Evolutionary conservation across 2,329 filamentous ascomycete genomes (phyloP).

Genomic region (Pseudocercospora vitis): DNA sequence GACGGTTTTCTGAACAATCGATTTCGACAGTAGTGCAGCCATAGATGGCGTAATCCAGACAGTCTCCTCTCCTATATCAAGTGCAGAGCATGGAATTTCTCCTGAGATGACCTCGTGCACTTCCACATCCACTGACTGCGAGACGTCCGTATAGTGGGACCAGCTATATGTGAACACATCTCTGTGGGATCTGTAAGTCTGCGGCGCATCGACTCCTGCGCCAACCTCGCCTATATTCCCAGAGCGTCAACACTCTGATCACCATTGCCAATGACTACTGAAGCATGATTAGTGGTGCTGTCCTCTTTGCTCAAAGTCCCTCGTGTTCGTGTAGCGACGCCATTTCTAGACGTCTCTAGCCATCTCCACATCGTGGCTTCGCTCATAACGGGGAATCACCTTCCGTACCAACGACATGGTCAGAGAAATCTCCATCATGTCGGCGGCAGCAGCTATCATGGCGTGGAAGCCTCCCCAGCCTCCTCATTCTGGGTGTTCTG

Average conservation of each 20-base stretch:
- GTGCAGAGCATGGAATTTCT: slow-evolving; percentile 12
- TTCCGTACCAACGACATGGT: slow-evolving; percentile 33
- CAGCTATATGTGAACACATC: slow-evolving; percentile 7
- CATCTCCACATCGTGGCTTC: slow-evolving; percentile 49
- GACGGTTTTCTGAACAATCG: not conserved
- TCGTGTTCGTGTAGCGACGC: slow-evolving; percentile 47
- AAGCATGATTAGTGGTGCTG: slow-evolving; percentile 5
- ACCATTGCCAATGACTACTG: slow-evolving; percentile 7
- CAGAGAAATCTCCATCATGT: slow-evolving; percentile 38
- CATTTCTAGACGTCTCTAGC: slow-evolving; percentile 44
- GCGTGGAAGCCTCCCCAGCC: slow-evolving; percentile 55
- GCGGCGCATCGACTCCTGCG: not conserved
- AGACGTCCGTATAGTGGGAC: slow-evolving; percentile 16
- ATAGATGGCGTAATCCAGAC: too few species aligned
- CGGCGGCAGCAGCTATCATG: slow-evolving; percentile 25
- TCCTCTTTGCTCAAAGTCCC: slow-evolving; percentile 37
- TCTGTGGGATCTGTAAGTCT: slow-evolving; percentile 8
- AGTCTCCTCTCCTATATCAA: slow-evolving; percentile 11
- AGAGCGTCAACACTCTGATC: not conserved
- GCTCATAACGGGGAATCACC: slow-evolving; percentile 42
- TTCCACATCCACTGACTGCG: slow-evolving; percentile 9
- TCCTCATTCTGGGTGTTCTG: slow-evolving; percentile 51
- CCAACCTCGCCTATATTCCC: slow-evolving; percentile 8
- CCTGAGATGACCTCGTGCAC: slow-evolving; percentile 5
- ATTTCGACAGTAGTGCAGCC: not conserved